Evolutionary conservation across 176 grass and related monocot genomes (phyloP).

Genomic region (Carex parvula): DNA sequence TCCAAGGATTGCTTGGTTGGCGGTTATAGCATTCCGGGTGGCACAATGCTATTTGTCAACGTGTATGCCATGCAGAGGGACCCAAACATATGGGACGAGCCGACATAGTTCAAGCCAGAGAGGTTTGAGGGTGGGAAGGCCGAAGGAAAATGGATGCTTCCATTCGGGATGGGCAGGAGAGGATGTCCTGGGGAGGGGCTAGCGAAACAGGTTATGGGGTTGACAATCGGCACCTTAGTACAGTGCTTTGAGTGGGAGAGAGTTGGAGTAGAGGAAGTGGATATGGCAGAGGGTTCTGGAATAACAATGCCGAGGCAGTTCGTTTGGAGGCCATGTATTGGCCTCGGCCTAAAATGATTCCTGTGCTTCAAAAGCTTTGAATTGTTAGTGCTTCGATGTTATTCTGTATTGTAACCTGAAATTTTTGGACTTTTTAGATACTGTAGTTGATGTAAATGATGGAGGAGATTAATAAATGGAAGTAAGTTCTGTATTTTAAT

Average conservation of each 20-base stretch:
- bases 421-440: neutral
- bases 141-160: slow-evolving; percentile 30
- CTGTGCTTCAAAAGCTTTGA: slow-evolving; percentile 3
- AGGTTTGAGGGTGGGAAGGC: slow-evolving; percentile 33
- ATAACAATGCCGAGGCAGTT: slow-evolving; percentile 56
- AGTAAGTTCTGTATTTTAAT: neutral
- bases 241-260: slow-evolving; percentile 54
- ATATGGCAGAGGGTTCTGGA: slow-evolving; percentile 51
- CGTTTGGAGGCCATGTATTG: slow-evolving; percentile 33
- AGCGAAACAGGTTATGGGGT: slow-evolving; percentile 2
- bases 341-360: slow-evolving; percentile 17
- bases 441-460: neutral
- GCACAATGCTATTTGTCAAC: slow-evolving; percentile 65
- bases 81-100: slow-evolving; percentile 46
- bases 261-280: slow-evolving; percentile 19
- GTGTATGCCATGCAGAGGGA: slow-evolving; percentile 56
- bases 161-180: slow-evolving; percentile 47
- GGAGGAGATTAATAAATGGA: too few relatives aligned
- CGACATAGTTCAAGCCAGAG: slow-evolving; percentile 51
- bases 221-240: slow-evolving; percentile 33
- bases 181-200: slow-evolving; percentile 46
- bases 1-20: slow-evolving; percentile 44
- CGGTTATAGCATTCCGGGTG: slow-evolving; percentile 30
- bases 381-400: neutral
- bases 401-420: neutral